Base-by-base conservation (phyloP, 306 rosid genomes). In the Cicer arietinum region DNA sequence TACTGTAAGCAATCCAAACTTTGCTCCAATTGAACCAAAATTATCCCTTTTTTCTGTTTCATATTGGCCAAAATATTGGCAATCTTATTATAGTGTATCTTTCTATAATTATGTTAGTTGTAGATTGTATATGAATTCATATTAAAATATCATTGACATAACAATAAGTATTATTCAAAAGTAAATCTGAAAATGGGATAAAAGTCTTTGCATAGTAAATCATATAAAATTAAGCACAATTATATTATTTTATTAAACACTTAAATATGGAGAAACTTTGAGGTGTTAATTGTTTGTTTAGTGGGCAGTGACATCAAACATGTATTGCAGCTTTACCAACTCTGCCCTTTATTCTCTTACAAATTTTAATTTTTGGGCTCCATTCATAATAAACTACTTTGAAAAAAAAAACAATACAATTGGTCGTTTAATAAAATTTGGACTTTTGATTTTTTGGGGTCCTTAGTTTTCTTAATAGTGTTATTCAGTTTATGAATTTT, bases 231-330 rank as follows among this genome's bases (percentile, higher is more conserved):
- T 20, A 62, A 63, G 53, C 35, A 72, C 44, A 52, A 48, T 43
- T 70, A 17, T 53, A 72, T 79, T 71, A 73, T 73, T 79, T 79
- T 47, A 64, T 80, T 80, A 30, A 80, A 12, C 41, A 30, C 67
- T 6, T 39, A 57, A 8, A 66, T 18, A 10, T 18, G 47, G 62
- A 46, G 57, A 67, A 56, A 65, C 69, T 56, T 66, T 56, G 25
- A 14, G 6, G 45, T 40, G 47, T 2, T 48, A 58, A 43, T 74
- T 59, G 42, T 16, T 56, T 68, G 35, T 43, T 53, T 10, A 70
- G 65, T 50, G 82, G 71, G 46, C 56, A 45, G 69, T 64, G 66
- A 40, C 70, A 35, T 58, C 63, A 44, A 14, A n/a, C 69, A 45
- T 22, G 75, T 10, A 11, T 46, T 62, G 69, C 53, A 54, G 51